These are phyloP conservation scores for Wickerhamiella alocasiicola DNA, from an alignment of 805 yeast species.

Conservation along the genomic window DNA sequence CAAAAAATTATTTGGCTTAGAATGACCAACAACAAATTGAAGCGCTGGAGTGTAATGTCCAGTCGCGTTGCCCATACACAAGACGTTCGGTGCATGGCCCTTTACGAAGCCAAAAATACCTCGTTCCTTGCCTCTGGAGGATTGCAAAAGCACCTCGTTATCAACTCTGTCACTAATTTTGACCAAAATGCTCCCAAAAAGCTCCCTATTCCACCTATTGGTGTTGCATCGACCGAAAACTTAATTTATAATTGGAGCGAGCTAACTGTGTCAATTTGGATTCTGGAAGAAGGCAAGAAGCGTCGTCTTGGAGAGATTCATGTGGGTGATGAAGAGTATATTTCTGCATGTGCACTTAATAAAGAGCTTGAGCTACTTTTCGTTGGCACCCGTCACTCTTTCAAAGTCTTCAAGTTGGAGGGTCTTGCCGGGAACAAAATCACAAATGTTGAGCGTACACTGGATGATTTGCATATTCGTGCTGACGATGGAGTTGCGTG, in stretches of 20 bases:
- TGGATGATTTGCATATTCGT: conserved; percentile 19
- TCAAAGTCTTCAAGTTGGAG: conserved; percentile 52
- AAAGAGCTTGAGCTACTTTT: conserved; percentile 52
- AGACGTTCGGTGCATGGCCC: conserved; percentile 67
- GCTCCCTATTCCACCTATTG: conserved; percentile 40
- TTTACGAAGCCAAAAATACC: conserved; percentile 55
- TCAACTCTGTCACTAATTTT: conserved; percentile 55
- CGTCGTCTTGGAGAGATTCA: conserved; percentile 46
- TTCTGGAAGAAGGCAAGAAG: conserved; percentile 32
- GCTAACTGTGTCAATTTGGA: conserved; percentile 74
- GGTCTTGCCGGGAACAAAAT: conserved; percentile 42
- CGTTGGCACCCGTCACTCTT: conserved; percentile 55
- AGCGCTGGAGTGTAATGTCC: conserved; percentile 64
- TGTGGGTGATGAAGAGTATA: conserved; percentile 66
- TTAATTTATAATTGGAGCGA: conserved; percentile 69
- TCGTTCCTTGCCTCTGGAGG: conserved; percentile 46
- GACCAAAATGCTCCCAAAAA: conserved; percentile 58
- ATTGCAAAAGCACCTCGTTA: conserved; percentile 32
- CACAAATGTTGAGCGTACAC: conserved; percentile 12
- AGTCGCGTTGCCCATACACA: conserved; percentile 73
- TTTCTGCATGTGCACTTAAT: conserved; percentile 54
- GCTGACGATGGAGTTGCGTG: conserved; percentile 3
- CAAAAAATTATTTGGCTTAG: conserved; percentile 71
- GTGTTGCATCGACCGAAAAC: conserved; percentile 34
- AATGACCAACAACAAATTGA: conserved; percentile 31